Evolutionary conservation across 2,329 filamentous ascomycete species (phyloP), one percentile per base, ranked within the genome.

Genomic region (Aphanoascus verrucosus): DNA sequence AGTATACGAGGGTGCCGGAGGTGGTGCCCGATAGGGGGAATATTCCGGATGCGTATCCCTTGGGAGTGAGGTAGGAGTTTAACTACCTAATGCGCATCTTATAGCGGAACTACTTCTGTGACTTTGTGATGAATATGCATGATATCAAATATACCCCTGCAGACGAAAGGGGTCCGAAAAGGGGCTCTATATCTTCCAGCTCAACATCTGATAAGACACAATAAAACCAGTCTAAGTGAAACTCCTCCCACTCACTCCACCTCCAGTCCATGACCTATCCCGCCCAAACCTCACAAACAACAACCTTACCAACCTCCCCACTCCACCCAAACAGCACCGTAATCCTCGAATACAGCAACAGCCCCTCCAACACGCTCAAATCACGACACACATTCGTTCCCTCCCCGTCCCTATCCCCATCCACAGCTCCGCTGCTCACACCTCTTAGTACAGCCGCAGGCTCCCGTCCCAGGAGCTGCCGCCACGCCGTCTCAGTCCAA

Each of bases 401-500:
- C 17, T n/a, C n/a, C n/a, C n/a, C n/a, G n/a, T n/a, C n/a, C n/a
- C n/a, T n/a, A n/a, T n/a, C n/a, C n/a, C n/a, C n/a, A n/a, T n/a
- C n/a, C n/a, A n/a, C n/a, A n/a, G n/a, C n/a, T n/a, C 41, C 47
- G 23, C 41, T 46, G 1, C 5, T 34, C 11, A 42, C 37, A 40
- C 12, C 7, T 9, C 52, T 8, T 23, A 77, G 58, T 49, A 74
- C 69, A 19, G 64, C 63, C 23, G 7, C 23, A 0, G 69, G 59
- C 1, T 66, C 63, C 15, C 71, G 63, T 1, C 74, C 75, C 1
- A 78, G 65, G 5, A 78, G 63, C 44, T 76, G 67, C 41, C 56
- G 58, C 74, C 74, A 77, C 1, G 75, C 74, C 1, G 61, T 44
- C 15, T 69, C 63, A 1, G 69, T 71, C 53, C 77, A 65, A 19